Conservation (phyloP, 1,139 yeast genomes). For the Yamadazyma triangularis region DNA sequence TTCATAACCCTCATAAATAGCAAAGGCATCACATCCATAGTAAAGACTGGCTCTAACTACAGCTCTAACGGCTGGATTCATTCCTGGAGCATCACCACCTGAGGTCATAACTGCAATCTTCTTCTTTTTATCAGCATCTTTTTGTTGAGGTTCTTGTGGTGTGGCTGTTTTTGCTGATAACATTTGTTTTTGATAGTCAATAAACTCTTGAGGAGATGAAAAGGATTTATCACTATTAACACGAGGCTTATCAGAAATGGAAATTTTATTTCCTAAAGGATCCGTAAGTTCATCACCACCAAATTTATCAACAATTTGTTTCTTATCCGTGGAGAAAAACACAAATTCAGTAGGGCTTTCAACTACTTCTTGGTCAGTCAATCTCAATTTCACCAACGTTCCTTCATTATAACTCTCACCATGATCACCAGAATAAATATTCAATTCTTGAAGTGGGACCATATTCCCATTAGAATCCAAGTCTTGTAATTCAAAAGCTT, state of each 20-base stretch:
- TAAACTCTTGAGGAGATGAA: slow-evolving; percentile 6
- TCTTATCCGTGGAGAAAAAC: slow-evolving; percentile 48
- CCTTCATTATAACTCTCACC: slow-evolving; percentile 25
- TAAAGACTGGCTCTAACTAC: slow-evolving; percentile 72
- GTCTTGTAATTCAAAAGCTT: slow-evolving; percentile 59
- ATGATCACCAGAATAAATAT: slow-evolving; percentile 49
- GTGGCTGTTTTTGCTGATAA: too few species aligned
- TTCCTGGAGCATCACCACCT: slow-evolving; percentile 86
- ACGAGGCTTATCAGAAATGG: slow-evolving; percentile 6
- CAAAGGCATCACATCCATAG: slow-evolving; percentile 68
- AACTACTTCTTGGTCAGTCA: slow-evolving; percentile 24
- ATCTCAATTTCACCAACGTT: slow-evolving; percentile 53
- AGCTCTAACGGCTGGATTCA: slow-evolving; percentile 80
- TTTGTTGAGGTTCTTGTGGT: not conserved
- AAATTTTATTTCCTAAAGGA: slow-evolving; percentile 12
- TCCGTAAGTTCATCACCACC: too few species aligned
- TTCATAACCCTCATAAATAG: slow-evolving; percentile 73
- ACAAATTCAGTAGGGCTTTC: slow-evolving; percentile 29
- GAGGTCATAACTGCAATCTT: slow-evolving; percentile 84
- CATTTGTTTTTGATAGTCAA: slow-evolving; percentile 6
- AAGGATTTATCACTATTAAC: slow-evolving; percentile 51
- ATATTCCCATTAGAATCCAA: slow-evolving; percentile 41
- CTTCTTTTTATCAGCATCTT: slow-evolving; percentile 16
- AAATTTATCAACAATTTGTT: slow-evolving; percentile 20
- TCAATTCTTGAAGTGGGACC: slow-evolving; percentile 56